These are phyloP conservation scores for Cystobasidium ongulense DNA, from an alignment of 768 basidiomycete genomes.

Conservation along the genomic window DNA sequence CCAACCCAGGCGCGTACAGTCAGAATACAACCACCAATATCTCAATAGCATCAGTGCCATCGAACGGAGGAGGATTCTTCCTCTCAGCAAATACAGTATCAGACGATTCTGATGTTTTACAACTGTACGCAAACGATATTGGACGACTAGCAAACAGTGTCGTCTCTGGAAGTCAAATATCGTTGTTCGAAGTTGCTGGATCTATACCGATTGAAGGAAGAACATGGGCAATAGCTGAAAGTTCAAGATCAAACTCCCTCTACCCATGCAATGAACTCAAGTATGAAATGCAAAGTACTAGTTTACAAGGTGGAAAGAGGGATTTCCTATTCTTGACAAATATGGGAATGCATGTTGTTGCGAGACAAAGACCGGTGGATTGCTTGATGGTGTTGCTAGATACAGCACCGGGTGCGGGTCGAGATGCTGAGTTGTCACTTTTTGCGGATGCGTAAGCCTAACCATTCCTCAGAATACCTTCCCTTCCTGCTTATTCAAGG, in stretches of 20 bases:
- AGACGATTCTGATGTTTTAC: slow-evolving; percentile 41
- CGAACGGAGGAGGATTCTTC: slow-evolving; percentile 35
- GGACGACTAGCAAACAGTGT: slow-evolving; percentile 27
- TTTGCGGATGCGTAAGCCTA: slow-evolving; percentile 66
- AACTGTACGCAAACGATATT: slow-evolving; percentile 39
- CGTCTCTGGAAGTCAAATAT: not conserved
- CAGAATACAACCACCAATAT: slow-evolving; percentile 56
- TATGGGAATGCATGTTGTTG: slow-evolving; percentile 69
- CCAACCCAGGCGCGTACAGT: slow-evolving; percentile 59
- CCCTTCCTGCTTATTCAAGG: not conserved
- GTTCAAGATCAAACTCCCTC: slow-evolving; percentile 52
- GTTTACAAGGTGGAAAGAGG: slow-evolving; percentile 57
- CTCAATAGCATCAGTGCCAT: not conserved
- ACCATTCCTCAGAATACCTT: not conserved
- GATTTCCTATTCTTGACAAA: slow-evolving; percentile 86
- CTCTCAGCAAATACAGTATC: slow-evolving; percentile 39
- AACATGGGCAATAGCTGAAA: slow-evolving; percentile 66
- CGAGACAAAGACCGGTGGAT: slow-evolving; percentile 75
- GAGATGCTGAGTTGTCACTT: slow-evolving; percentile 71
- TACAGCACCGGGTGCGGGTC: slow-evolving; percentile 47
- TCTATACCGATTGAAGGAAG: slow-evolving; percentile 69
- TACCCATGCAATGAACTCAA: slow-evolving; percentile 24
- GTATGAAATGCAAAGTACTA: slow-evolving; percentile 67
- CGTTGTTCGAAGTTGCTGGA: slow-evolving; percentile 65
- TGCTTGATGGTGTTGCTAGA: slow-evolving; percentile 74